Base-by-base conservation (phyloP, 345 rosid genomes). In the Eucalyptus leucophloia region DNA sequence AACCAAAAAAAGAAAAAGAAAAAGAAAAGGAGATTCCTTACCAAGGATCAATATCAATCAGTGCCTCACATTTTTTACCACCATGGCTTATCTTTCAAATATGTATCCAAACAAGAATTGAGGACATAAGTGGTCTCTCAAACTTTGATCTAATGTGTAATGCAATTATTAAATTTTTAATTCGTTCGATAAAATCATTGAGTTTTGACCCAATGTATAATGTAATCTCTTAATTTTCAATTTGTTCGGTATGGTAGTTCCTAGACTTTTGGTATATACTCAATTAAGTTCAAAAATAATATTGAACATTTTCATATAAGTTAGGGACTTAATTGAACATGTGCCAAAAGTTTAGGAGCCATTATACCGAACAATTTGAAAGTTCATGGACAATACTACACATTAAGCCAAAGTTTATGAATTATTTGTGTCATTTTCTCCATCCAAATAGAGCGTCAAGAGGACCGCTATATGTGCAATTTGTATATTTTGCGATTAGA, bases 1-100 rank as follows among this genome's bases (percentile, higher is more conserved):
- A 53, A 19, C 23, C 56, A 0, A 7, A 17, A 51, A 19, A 18
- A 7, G 1, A 53, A 4, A 30, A 12, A 26, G 4, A 49, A 5
- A 62, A 13, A 13, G 1, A 65, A 4, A 15, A 7, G 16, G 77
- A 65, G 37, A 65, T 65, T n/a, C 77, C 30, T n/a, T 65, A n/a
- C 19, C 77, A 14, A n/a, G 77, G 77, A n/a, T 65, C 77, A n/a
- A 30, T 65, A n/a, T 4, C 19, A n/a, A 15, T 65, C 37, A 65
- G 10, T 8, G 9, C 7, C 72, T 65, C 37, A 7, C 77, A n/a
- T 65, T 65, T n/a, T n/a, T 65, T n/a, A 4, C 19, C 21, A 65
- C n/a, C 77, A 4, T 60, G 34, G 34, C 8, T 62, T 28, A 62
- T 62, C 69, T 28, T 60, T 28, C 37, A 30, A 26, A 62, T 30